Evolutionary conservation across 1,139 yeast genomes (phyloP).

Genomic region (Cylindricascospora bacillispora): DNA sequence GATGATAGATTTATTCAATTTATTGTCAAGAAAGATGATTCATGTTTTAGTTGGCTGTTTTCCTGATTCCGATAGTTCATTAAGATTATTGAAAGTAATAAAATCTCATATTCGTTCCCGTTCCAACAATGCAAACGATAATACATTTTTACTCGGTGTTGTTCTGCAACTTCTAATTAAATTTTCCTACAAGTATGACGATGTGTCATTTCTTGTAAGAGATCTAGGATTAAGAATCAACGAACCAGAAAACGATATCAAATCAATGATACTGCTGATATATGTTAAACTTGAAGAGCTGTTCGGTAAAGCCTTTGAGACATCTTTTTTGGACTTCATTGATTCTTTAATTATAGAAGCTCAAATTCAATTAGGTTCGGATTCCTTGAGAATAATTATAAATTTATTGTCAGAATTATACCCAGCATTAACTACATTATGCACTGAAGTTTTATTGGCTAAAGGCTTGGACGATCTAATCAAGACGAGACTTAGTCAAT

Average conservation of each 20-base stretch:
- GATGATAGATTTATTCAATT: slow-evolving; percentile 14
- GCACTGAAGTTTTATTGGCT: slow-evolving; percentile 19
- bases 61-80: slow-evolving; percentile 9
- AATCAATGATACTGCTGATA: slow-evolving; percentile 15
- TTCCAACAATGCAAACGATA: no score
- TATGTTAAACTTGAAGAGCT: slow-evolving; percentile 11
- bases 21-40: slow-evolving; percentile 9
- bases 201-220: slow-evolving; percentile 14
- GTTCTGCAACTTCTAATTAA: slow-evolving; percentile 15
- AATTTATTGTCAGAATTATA: slow-evolving; percentile 17
- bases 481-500: slow-evolving; percentile 5
- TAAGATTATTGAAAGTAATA: slow-evolving; percentile 12
- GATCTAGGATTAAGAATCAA: slow-evolving; percentile 14
- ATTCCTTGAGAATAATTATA: slow-evolving; percentile 14
- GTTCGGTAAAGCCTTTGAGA: slow-evolving; percentile 11
- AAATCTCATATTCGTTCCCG: slow-evolving; percentile 7
- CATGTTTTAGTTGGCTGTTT: slow-evolving; percentile 17
- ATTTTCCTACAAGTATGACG: slow-evolving; percentile 12
- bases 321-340: slow-evolving; percentile 10
- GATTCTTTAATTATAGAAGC: slow-evolving; percentile 14
- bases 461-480: slow-evolving; percentile 15
- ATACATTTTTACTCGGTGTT: slow-evolving; percentile 12
- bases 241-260: slow-evolving; percentile 12
- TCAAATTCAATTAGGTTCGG: no score
- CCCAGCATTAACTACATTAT: slow-evolving; percentile 18